These are phyloP conservation scores for Schoenoplectus triqueter DNA, from an alignment of 202 grass and related monocot genomes.

Conservation along the genomic window DNA sequence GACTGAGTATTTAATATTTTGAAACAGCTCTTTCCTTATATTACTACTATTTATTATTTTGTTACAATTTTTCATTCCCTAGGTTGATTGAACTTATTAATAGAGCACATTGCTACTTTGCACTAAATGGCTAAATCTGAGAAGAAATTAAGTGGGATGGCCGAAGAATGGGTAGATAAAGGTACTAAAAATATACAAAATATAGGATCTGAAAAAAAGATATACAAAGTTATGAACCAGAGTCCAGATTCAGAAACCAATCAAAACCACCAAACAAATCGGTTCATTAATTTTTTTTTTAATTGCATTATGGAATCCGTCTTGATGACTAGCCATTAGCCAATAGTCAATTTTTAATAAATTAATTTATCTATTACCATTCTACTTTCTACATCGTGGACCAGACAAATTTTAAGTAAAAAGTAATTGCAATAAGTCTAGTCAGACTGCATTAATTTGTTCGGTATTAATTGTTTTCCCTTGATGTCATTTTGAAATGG, in stretches of 20 bases:
- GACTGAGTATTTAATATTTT: neutral
- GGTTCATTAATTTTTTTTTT: neutral
- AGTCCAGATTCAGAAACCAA: neutral
- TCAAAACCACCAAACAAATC: too few relatives aligned
- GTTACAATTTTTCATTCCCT: neutral
- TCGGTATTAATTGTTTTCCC: neutral
- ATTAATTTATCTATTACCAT: neutral
- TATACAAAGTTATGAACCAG: neutral
- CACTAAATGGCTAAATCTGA: neutral
- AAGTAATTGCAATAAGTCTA: neutral
- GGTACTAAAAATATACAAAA: neutral
- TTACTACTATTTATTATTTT: neutral
- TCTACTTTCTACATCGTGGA: neutral
- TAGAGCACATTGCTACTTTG: neutral
- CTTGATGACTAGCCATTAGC: neutral
- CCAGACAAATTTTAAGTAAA: neutral
- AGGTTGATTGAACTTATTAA: slow-evolving; percentile 3
- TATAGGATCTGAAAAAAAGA: neutral
- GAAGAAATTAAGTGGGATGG: neutral
- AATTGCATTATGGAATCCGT: neutral
- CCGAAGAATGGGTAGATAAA: neutral
- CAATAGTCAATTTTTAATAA: neutral
- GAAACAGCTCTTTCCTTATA: neutral
- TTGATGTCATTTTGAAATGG: neutral
- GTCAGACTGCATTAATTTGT: neutral